Evolutionary conservation across 1,284 basidiomycete species (phyloP).

Genomic region (Chalciporus sp.): DNA sequence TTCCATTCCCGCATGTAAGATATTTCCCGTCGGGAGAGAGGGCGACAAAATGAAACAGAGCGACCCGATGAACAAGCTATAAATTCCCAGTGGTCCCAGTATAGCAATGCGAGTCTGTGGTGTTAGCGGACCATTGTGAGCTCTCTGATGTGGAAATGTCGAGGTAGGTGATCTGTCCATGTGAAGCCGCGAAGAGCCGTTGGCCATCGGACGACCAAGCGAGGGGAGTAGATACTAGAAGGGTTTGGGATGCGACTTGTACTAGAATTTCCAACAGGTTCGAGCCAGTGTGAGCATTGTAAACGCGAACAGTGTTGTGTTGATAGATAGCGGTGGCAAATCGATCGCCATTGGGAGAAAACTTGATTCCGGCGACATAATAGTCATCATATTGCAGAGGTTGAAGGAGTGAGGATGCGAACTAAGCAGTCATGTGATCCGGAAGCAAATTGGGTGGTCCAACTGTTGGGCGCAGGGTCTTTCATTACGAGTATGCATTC

Average conservation of each 20-base stretch:
- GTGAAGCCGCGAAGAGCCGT: too few species aligned
- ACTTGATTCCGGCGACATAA: constrained; percentile 5
- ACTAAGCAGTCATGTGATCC: constrained; percentile 6
- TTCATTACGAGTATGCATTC: too few species aligned
- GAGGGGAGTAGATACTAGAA: too few species aligned
- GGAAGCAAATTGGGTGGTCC: constrained; percentile 1
- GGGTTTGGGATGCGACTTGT: not conserved
- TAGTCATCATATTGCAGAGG: constrained; percentile 2
- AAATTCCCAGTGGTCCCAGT: constrained; percentile 3
- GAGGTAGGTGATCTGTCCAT: not conserved
- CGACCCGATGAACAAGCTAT: constrained; percentile 3
- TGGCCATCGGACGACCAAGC: too few species aligned
- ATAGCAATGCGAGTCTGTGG: not conserved
- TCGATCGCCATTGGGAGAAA: not conserved
- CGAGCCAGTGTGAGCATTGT: constrained; percentile 1
- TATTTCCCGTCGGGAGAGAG: not conserved
- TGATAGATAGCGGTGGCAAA: not conserved
- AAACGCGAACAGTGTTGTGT: not conserved
- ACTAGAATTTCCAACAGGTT: constrained; percentile 2
- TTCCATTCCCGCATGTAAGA: constrained; percentile 6
- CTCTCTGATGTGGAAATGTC: not conserved
- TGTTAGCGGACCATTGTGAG: not conserved
- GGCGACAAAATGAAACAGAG: constrained; percentile 3
- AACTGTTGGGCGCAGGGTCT: too few species aligned
- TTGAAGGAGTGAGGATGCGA: not conserved